Percentiles rank a stretch among this genome's conserved stretches.
Evolutionary conservation across 1,284 basidiomycete genomes (phyloP).

Genomic region (Tilletia walkeri): DNA sequence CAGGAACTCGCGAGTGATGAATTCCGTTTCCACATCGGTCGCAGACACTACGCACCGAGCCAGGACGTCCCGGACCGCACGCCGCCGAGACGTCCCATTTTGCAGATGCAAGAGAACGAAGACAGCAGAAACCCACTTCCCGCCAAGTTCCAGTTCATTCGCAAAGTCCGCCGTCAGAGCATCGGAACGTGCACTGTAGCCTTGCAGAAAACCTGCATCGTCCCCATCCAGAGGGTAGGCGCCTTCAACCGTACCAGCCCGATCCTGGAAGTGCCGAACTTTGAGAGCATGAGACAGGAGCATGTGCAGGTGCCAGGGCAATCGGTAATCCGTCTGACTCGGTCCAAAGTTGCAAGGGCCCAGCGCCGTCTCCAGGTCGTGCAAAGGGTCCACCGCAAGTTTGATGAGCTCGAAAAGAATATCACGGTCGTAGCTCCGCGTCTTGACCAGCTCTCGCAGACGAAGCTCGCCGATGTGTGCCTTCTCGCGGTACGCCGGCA

Average conservation of each 20-base stretch:
- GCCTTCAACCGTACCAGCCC: constrained; percentile 57
- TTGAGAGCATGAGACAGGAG: constrained; percentile 78
- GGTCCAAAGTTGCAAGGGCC: constrained; percentile 72
- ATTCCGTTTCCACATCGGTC: constrained; percentile 67
- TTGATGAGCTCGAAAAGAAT: constrained; percentile 79
- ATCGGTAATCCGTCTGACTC: constrained; percentile 73
- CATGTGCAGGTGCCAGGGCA: constrained; percentile 91
- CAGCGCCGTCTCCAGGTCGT: constrained; percentile 61
- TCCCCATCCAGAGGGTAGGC: constrained; percentile 45
- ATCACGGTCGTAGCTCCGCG: constrained; percentile 60
- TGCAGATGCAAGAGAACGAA: constrained; percentile 90
- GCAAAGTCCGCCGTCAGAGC: constrained; percentile 79
- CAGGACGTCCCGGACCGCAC: constrained; percentile 77
- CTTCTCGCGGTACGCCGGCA: constrained; percentile 48
- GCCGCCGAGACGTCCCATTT: constrained; percentile 66
- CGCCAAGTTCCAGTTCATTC: constrained; percentile 76
- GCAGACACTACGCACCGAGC: constrained; percentile 69
- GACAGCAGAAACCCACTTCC: constrained; percentile 77
- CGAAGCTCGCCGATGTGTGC: constrained; percentile 39
- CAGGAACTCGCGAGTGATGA: constrained; percentile 72
- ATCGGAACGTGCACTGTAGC: constrained; percentile 69
- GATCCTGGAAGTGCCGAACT: constrained; percentile 80
- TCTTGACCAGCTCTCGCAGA: constrained; percentile 35
- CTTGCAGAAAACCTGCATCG: constrained; percentile 21
- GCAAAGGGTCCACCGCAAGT: constrained; percentile 65